Percentiles rank a stretch among this genome's conserved stretches.
phyloP scores from a whole-genome alignment of 2,329 filamentous ascomycete species.

The Epichloe aotearoae region DNA sequence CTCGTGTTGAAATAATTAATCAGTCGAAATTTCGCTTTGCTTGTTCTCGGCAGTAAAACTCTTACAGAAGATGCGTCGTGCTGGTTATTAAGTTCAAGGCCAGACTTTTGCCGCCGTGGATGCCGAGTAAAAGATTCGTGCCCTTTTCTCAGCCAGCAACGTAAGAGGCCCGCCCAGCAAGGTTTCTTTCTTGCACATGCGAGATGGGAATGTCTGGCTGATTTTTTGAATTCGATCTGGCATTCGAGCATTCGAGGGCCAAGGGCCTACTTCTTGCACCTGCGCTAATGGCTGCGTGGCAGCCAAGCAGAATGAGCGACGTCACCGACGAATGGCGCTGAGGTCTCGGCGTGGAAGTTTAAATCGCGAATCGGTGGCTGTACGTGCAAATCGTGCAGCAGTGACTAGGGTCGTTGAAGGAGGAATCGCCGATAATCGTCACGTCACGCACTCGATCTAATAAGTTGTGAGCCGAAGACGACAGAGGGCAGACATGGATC shows the following conservation, averaged over 20 bases:
- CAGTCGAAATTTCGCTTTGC: too few species aligned
- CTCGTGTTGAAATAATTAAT: background rate
- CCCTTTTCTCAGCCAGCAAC: background rate
- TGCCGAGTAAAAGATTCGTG: background rate
- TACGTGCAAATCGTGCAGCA: background rate
- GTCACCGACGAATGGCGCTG: background rate
- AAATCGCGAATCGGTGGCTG: constrained; percentile 1
- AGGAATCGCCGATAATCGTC: background rate
- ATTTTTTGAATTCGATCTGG: background rate
- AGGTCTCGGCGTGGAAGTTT: background rate
- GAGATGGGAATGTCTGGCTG: background rate
- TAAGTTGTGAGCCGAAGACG: background rate
- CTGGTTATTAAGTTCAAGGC: background rate
- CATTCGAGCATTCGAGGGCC: background rate
- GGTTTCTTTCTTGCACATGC: background rate
- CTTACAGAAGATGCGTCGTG: too few species aligned
- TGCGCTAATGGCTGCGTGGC: background rate
- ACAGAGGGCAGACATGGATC: background rate
- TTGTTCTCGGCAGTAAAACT: too few species aligned
- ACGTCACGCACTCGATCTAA: background rate
- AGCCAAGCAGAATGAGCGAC: background rate
- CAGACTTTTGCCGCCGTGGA: background rate
- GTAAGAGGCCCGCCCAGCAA: background rate
- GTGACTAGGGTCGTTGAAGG: too few species aligned
- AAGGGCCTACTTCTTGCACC: background rate